Base-by-base conservation (phyloP, 163 green algal species). In the Volvox carteri region DNA sequence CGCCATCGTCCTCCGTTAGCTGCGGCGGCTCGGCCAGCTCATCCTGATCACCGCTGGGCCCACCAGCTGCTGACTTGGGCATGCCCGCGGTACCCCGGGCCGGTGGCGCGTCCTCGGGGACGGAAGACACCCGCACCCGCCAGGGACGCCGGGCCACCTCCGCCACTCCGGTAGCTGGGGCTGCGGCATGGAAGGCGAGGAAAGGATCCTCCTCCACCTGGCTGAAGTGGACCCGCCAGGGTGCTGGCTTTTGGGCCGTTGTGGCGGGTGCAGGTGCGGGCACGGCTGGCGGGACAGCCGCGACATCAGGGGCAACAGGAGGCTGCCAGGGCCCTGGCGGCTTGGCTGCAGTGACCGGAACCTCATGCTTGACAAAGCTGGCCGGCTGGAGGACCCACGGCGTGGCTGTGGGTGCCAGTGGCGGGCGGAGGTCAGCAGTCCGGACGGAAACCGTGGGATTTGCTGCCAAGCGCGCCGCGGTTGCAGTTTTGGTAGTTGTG, bases 171-270 rank as follows among this genome's bases (percentile, higher is more conserved):
- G 41, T n/a, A 5, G 37, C 25, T 1, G 70, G 48, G 0, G 83
- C 39, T 19, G 65, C 25, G 0, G 81, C n/a, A 11, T 60, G 48
- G 1, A 79, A 62, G 33, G 21, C 2, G 11, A 73, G 23, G 16
- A 80, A 23, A 2, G 68, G 68, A 37, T 74, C 67, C 25, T 88
- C 79, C 79, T 87, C 83, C 33, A 80, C 50, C 50, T 88, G 83
- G 33, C 68, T 83, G 18, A 88, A 88, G 68, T 88, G 83, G 21
- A 88, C 83, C 6, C 83, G 83, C 83, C 83, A 88, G 1, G 83
- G 78, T 28, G 78, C 78, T 12, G 58, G 83, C 67, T 87, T 87
- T 11, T 87, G 80, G 19, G 65, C 65, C 0, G 80, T 87, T 0
- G 42, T 52, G 8, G 4, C 44, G 19, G n/a, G 4, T 21, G 81